Percentiles rank a stretch among this genome's conserved stretches.
These are phyloP conservation scores for Panicum hallii DNA, from an alignment of 202 grass and related monocot species.

Conservation along the genomic window DNA sequence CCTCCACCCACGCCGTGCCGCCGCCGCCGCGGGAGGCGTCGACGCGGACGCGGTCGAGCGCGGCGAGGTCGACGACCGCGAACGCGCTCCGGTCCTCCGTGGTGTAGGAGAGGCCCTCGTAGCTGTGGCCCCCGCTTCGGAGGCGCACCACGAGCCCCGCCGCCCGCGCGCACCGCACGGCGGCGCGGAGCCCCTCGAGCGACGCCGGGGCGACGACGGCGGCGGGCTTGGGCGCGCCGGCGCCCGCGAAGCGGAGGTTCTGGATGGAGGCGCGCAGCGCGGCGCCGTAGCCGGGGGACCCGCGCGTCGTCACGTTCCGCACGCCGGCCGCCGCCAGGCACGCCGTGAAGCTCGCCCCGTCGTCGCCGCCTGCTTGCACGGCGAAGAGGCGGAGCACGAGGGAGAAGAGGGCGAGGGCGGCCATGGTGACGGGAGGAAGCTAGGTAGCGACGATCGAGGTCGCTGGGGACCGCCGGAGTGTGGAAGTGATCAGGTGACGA, in stretches of 20 bases:
- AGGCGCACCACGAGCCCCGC: slow-evolving; percentile 49
- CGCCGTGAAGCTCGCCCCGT: slow-evolving; percentile 15
- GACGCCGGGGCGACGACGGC: slow-evolving; percentile 66
- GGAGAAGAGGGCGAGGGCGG: slow-evolving; percentile 28
- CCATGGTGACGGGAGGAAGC: background rate
- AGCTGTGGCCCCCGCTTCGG: slow-evolving; percentile 92
- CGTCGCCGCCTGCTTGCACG: background rate
- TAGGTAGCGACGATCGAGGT: background rate
- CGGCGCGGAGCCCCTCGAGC: slow-evolving; percentile 43
- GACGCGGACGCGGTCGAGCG: slow-evolving; percentile 58
- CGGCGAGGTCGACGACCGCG: slow-evolving; percentile 68
- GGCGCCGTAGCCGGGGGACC: slow-evolving; percentile 39
- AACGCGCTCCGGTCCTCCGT: slow-evolving; percentile 18
- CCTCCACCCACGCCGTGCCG: slow-evolving; percentile 66
- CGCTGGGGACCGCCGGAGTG: background rate
- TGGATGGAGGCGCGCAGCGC: slow-evolving; percentile 63
- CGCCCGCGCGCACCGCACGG: slow-evolving; percentile 54
- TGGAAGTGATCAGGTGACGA: slow-evolving; percentile 3
- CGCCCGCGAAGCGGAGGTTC: slow-evolving; percentile 73
- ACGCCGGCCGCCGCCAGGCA: slow-evolving; percentile 63
- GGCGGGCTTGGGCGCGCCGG: slow-evolving; percentile 41
- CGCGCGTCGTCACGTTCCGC: slow-evolving; percentile 57
- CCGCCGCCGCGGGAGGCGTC: slow-evolving; percentile 8
- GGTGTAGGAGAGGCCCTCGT: slow-evolving; percentile 85
- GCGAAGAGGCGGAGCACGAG: slow-evolving; percentile 42